Base-by-base conservation (phyloP, 106 monocot species). In the Allium sativum region DNA sequence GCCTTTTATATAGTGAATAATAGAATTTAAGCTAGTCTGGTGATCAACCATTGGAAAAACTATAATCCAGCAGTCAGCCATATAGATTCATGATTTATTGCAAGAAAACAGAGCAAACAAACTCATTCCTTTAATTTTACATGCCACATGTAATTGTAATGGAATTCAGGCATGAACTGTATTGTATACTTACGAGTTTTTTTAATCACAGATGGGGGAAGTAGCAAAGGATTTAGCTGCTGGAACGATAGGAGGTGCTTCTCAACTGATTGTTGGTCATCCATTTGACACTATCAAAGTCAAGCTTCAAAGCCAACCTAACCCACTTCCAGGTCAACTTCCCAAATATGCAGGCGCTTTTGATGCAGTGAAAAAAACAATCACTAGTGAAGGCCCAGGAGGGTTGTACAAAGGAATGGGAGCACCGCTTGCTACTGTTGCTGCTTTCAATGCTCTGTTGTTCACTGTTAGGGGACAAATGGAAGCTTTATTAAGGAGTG, bases 341-440 rank as follows among this genome's bases (percentile, higher is more conserved):
- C 81, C 74, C n/a, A 89, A 83, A 52, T 95, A 72, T 70, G 59
- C 90, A 3, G 90, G 94, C 42, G 94, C 90, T 42, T 81, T 86
- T n/a, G 94, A 95, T 81, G 94, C 94, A 41, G 90, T 90, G 18
- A 86, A 86, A 71, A 83, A 95, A 65, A 95, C 94, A 50, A 60
- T 95, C 55, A 74, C 83, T 40, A 69, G 81, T 1, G 94, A 95
- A 70, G 94, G 94, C 12, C 72, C 90, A 14, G 58, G 81, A 42
- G 94, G 94, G 12, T 72, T 95, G 51, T 95, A 86, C 71, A 95
- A 95, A 84, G 94, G 94, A 13, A 95, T 95, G 94, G 94, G 94
- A 55, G 86, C 86, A 12, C 94, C 94, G 0, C 79, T 95, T 54
- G 90, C 94, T 56, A 95, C 94, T 3, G 94, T 95, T 31, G 94